Conservation (phyloP, 73 alveolate genomes). For the Paramecium biaurelia region DNA sequence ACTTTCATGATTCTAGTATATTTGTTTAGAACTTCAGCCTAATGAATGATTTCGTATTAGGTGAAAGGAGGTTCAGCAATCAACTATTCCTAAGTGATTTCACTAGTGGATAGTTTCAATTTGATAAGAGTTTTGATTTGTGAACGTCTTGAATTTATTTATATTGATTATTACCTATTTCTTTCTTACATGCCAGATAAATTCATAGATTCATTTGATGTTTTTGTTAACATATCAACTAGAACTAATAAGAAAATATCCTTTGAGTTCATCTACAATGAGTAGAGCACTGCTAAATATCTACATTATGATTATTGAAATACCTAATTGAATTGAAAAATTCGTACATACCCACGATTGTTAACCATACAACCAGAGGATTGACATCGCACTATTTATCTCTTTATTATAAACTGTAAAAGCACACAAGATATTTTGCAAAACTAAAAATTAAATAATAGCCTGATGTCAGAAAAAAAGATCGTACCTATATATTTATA, state of each 20-base stretch:
- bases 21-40: background rate
- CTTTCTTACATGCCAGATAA: background rate
- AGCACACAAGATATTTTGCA: background rate
- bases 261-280: background rate
- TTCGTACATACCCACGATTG: background rate
- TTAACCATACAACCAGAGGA: background rate
- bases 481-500: background rate
- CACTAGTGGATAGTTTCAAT: background rate
- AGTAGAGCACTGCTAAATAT: background rate
- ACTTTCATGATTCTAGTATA: background rate
- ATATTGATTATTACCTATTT: background rate
- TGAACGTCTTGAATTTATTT: background rate
- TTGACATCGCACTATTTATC: background rate
- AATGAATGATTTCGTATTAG: background rate
- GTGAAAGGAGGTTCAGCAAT: background rate
- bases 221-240: background rate
- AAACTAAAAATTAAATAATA: background rate
- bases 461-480: background rate
- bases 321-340: constrained; percentile 25
- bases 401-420: background rate
- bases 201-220: background rate
- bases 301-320: background rate
- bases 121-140: background rate
- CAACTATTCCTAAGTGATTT: background rate
- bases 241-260: background rate